phyloP scores from a whole-genome alignment of 2,329 filamentous ascomycete species.

The Nothophoma quercina region DNA sequence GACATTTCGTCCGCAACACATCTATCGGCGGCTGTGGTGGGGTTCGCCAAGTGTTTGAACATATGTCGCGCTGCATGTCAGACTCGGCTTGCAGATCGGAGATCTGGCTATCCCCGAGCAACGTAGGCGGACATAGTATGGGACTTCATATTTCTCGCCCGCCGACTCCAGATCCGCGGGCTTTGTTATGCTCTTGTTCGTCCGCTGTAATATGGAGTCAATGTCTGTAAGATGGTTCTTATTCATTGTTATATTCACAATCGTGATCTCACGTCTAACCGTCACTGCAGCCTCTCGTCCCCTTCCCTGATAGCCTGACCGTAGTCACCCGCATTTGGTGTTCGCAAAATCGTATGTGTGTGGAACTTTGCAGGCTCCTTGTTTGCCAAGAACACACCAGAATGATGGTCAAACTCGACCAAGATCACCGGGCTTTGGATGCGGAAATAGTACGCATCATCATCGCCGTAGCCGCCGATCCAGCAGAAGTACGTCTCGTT shows the following conservation, averaged over 20 bases:
- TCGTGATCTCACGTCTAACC: background rate
- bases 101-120: no score
- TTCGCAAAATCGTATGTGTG: slow-evolving; percentile 75
- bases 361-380: slow-evolving; percentile 78
- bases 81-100: no score
- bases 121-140: no score
- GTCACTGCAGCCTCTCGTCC: slow-evolving; percentile 22
- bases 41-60: background rate
- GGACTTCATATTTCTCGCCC: no score
- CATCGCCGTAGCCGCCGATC: slow-evolving; percentile 73
- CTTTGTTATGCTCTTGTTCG: no score
- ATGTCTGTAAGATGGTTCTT: background rate
- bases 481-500: slow-evolving; percentile 80
- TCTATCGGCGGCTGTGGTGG: no score
- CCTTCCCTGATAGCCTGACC: slow-evolving; percentile 61
- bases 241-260: background rate
- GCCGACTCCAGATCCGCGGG: no score
- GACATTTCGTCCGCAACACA: no score
- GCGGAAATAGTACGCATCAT: slow-evolving; percentile 79
- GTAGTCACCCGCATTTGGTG: slow-evolving; percentile 80
- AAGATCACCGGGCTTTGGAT: slow-evolving; percentile 79
- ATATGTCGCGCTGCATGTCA: background rate
- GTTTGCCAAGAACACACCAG: slow-evolving; percentile 78
- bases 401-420: slow-evolving; percentile 82
- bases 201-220: no score